Conservation (phyloP, 257 asterid genomes). For the Solanum dulcamara region DNA sequence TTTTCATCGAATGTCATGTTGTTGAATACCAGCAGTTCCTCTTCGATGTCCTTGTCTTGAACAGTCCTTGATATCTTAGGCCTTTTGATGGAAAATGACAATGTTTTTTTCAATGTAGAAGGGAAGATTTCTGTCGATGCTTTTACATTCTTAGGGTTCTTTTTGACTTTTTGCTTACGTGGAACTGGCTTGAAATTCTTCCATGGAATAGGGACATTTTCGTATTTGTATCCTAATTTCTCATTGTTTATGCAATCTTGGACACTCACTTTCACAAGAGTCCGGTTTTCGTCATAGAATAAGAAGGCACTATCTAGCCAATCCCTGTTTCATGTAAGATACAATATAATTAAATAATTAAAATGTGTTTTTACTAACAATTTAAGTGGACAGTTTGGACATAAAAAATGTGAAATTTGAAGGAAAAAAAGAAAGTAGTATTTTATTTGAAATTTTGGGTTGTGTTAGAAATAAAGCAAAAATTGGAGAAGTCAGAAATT, state of each 20-base stretch:
- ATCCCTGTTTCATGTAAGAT: slow-evolving; percentile 11
- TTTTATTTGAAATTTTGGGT: no score
- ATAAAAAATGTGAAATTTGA: no score
- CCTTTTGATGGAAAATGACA: slow-evolving; percentile 17
- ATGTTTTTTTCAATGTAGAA: slow-evolving; percentile 1
- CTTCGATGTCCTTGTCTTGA: slow-evolving; percentile 14
- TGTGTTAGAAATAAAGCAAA: no score
- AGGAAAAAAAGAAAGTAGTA: no score
- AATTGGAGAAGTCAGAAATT: no score
- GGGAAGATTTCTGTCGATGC: slow-evolving; percentile 22
- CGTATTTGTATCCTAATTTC: slow-evolving; percentile 28
- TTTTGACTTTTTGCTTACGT: slow-evolving; percentile 1
- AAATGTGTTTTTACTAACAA: not conserved
- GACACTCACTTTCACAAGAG: slow-evolving; percentile 32
- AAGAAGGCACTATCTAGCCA: slow-evolving; percentile 38
- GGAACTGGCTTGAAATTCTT: slow-evolving; percentile 22
- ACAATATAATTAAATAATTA: not conserved
- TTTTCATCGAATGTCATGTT: slow-evolving; percentile 13
- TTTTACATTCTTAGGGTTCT: not conserved
- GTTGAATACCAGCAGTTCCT: slow-evolving; percentile 28
- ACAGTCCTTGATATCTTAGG: slow-evolving; percentile 9
- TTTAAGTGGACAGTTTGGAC: not conserved
- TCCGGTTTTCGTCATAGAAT: slow-evolving; percentile 41
- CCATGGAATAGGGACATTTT: slow-evolving; percentile 38
- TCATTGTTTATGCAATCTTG: slow-evolving; percentile 19